Conservation (phyloP, 495 filamentous ascomycete species). For the Paragyromitra xinjiangensis region DNA sequence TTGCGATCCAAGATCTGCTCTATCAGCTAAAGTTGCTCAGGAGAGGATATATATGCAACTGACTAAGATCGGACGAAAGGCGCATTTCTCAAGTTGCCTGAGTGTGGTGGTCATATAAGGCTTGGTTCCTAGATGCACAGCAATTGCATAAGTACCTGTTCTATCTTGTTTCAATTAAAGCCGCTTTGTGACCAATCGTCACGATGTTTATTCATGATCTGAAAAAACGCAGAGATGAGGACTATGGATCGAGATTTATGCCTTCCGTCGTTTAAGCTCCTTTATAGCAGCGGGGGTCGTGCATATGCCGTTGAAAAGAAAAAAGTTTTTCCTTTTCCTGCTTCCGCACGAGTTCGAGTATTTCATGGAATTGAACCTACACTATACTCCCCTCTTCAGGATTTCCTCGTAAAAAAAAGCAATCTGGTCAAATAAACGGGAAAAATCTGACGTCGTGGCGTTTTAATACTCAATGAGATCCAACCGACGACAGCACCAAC, state of each 20-base stretch:
- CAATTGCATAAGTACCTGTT: not conserved
- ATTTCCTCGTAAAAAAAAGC: not conserved
- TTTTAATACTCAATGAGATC: conserved; percentile 29
- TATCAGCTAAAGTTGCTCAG: conserved; percentile 13
- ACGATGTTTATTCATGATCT: conserved; percentile 22
- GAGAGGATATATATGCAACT: conserved; percentile 16
- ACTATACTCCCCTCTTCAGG: not conserved
- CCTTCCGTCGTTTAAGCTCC: not conserved
- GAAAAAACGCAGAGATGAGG: conserved; percentile 8
- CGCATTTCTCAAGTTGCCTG: not conserved
- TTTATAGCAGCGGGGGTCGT: conserved; percentile 26
- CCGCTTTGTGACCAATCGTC: conserved; percentile 28
- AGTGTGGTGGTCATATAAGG: not conserved
- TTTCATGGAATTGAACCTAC: not conserved
- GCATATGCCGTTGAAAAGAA: conserved; percentile 10
- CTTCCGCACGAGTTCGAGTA: conserved; percentile 2
- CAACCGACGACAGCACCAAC: not conserved
- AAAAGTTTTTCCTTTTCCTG: conserved; percentile 3
- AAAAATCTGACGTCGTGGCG: conserved; percentile 1
- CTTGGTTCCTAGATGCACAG: not conserved
- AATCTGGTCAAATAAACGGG: conserved; percentile 2
- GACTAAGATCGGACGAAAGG: conserved; percentile 37
- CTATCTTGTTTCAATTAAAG: not conserved
- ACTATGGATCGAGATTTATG: conserved; percentile 42
- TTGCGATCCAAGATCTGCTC: conserved; percentile 7